Evolutionary conservation across 768 basidiomycete species (phyloP), one percentile per base, ranked within the genome.

Genomic region (Tricholoma flavovirens): DNA sequence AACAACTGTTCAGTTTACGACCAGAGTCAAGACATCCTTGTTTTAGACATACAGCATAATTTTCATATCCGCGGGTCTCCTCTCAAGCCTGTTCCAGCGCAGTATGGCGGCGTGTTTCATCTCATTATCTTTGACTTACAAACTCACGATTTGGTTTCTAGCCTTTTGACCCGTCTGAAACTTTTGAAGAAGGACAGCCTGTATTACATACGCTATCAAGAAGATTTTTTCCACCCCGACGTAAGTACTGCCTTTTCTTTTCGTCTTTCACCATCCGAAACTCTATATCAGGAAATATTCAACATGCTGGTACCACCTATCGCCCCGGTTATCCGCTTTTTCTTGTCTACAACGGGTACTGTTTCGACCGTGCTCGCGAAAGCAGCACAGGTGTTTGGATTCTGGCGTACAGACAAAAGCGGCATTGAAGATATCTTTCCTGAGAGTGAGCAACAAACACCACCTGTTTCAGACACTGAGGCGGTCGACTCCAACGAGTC

Each of bases 11-110:
- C 1, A 84, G 83, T 80, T 3, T 83, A 80, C 65, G 78, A 88
- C 64, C 38, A 65, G 35, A 66, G 69, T 1, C 64, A 66, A 36
- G 65, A 72, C 17, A 65, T 73, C 4, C 60, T 84, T 14, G 70
- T 80, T 53, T 62, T 86, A n/a, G 83, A 87, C 33, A 69, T 77
- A 15, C 68, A 72, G 0, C 82, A 87, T 55, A 68, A 68, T 40
- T 86, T 85, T 65, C 80, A 76, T 57, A 70, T 85, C 21, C 76
- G 78, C 48, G 73, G 74, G 54, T 71, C 75, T 15, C 77, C 77
- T 9, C 67, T 82, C 56, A 58, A 65, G 49, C 74, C 81, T 26
- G 70, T 71, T 2, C 74, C 75, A 4, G 69, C 82, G 11, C 54
- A 33, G 54, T 55, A 45, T 48, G 22, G 14, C 49, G 22, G 14